A percentile compares a stretch with the other conserved stretches of the same genome.
Evolutionary conservation across 768 basidiomycete species (phyloP).

Genomic region (Hemileccinum impolitum): DNA sequence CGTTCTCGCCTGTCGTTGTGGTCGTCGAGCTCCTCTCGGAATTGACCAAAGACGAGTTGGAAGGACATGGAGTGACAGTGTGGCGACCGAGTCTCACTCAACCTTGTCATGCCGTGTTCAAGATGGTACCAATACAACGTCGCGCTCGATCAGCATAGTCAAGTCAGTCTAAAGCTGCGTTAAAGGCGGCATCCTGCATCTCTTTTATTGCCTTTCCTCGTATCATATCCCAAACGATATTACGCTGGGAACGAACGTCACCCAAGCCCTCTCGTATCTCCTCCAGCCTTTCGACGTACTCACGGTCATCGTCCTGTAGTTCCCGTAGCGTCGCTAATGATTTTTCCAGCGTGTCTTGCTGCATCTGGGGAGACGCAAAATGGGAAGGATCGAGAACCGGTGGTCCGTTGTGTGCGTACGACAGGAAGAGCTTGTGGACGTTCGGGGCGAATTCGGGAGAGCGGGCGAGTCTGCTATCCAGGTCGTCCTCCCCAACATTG

Average conservation of each 20-base stretch:
- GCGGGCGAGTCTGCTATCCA: slow-evolving; percentile 46
- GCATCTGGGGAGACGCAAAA: slow-evolving; percentile 62
- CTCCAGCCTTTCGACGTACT: slow-evolving; percentile 80
- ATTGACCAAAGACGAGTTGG: slow-evolving; percentile 47
- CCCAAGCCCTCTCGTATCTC: slow-evolving; percentile 83
- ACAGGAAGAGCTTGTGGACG: slow-evolving; percentile 65
- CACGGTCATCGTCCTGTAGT: slow-evolving; percentile 80
- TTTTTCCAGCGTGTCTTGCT: slow-evolving; percentile 70
- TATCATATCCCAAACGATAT: slow-evolving; percentile 73
- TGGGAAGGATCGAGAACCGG: slow-evolving; percentile 57
- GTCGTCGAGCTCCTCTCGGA: slow-evolving; percentile 73
- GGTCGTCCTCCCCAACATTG: slow-evolving; percentile 38
- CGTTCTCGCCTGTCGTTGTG: slow-evolving; percentile 86
- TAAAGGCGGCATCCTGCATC: slow-evolving; percentile 60
- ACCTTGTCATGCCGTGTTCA: no score
- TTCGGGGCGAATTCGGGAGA: slow-evolving; percentile 67
- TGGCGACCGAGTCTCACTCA: no score
- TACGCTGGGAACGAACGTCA: slow-evolving; percentile 66
- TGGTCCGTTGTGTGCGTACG: slow-evolving; percentile 44
- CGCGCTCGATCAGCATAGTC: not conserved
- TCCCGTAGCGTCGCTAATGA: slow-evolving; percentile 71
- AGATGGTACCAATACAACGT: not conserved
- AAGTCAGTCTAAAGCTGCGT: slow-evolving; percentile 28
- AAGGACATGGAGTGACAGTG: no score
- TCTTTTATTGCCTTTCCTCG: slow-evolving; percentile 73